Percentiles rank a stretch among this genome's conserved stretches.
Conservation (phyloP, 208 protist species). For the Acanthamoeba sp. region DNA sequence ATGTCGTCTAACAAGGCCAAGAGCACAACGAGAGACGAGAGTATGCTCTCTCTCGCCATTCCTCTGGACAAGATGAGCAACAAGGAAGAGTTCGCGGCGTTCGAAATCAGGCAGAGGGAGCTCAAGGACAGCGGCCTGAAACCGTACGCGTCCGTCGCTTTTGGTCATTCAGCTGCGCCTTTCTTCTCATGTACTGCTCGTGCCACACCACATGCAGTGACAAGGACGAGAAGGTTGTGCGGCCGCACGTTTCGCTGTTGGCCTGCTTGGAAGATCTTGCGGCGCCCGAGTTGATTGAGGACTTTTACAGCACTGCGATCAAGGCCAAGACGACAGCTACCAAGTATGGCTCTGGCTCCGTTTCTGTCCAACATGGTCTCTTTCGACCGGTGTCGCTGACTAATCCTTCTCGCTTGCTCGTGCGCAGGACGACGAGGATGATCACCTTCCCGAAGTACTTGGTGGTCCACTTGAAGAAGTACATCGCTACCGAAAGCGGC, state of each 20-base stretch:
- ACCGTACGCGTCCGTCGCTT: conserved; percentile 19
- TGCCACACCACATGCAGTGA: background rate
- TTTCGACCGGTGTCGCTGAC: background rate
- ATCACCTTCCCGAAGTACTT: conserved; percentile 84
- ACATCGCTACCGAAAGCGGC: conserved; percentile 81
- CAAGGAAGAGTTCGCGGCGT: conserved; percentile 78
- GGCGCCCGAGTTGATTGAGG: conserved; percentile 78
- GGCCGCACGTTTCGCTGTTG: conserved; percentile 78
- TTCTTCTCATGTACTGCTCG: background rate
- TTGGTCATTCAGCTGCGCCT: too few relatives aligned
- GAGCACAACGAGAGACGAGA: conserved; percentile 93
- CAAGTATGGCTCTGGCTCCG: too few relatives aligned
- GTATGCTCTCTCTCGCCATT: conserved; percentile 93
- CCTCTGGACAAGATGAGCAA: conserved; percentile 89
- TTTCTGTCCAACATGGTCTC: too few relatives aligned
- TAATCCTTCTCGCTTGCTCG: background rate
- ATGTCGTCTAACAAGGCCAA: conserved; percentile 91
- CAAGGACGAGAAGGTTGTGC: conserved; percentile 77
- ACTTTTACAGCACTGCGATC: conserved; percentile 83
- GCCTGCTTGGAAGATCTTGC: conserved; percentile 77
- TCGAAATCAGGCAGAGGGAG: conserved; percentile 62
- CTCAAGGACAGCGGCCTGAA: conserved; percentile 80
- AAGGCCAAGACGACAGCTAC: conserved; percentile 79
- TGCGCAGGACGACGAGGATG: conserved; percentile 76
- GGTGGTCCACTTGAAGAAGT: conserved; percentile 85